Percentiles rank a stretch among this genome's conserved stretches.
Conservation (phyloP, 257 asterid genomes). For the Przewalskia tangutica region DNA sequence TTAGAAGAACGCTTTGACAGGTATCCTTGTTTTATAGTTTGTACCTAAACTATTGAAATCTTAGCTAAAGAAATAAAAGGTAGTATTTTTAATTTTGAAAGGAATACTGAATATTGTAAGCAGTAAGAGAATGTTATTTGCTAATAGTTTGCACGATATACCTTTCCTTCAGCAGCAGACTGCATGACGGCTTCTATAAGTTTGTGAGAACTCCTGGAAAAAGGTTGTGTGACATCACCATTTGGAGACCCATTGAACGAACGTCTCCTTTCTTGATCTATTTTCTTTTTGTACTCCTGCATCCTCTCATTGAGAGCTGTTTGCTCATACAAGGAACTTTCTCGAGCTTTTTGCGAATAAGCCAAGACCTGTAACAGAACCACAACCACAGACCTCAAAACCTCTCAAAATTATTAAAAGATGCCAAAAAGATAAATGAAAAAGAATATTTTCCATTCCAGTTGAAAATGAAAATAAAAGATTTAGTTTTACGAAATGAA, state of each 20-base stretch:
- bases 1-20: conserved; percentile 71
- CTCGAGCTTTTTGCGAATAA: conserved; percentile 67
- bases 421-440: not conserved
- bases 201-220: conserved; percentile 57
- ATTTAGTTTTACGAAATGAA: not conserved
- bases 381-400: not conserved
- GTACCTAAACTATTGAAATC: conserved; percentile 73
- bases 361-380: conserved; percentile 55
- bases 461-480: not conserved
- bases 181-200: conserved; percentile 80
- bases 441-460: not conserved
- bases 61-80: conserved; percentile 25
- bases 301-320: conserved; percentile 69
- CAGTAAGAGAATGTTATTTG: conserved; percentile 2
- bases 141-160: conserved; percentile 13
- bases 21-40: conserved; percentile 77
- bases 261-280: conserved; percentile 49
- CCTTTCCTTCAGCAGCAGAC: conserved; percentile 81
- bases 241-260: conserved; percentile 36
- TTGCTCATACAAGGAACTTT: conserved; percentile 61
- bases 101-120: not conserved
- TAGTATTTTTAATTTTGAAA: not conserved
- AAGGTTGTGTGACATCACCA: conserved; percentile 40
- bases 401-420: not conserved
- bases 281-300: conserved; percentile 60